Percentiles rank a stretch among this genome's conserved stretches.
Evolutionary conservation across 1,284 basidiomycete genomes (phyloP).

Genomic region (Irpex rosettiformis): DNA sequence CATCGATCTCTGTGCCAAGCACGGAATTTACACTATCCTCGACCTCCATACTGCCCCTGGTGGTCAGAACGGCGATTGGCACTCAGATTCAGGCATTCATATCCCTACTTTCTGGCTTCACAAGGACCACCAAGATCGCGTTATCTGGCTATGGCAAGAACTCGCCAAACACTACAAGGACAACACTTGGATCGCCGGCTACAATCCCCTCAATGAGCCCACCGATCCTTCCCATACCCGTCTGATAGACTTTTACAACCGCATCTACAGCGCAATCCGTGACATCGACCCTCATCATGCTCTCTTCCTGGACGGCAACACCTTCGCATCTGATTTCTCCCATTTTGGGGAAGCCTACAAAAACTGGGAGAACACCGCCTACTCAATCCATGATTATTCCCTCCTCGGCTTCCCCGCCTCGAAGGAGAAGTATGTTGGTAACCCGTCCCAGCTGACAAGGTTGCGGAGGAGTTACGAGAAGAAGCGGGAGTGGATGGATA

Average conservation of each 20-base stretch:
- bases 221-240: conserved; percentile 51
- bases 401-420: conserved; percentile 64
- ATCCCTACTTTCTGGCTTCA: conserved; percentile 67
- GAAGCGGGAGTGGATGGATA: conserved; percentile 69
- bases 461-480: conserved; percentile 56
- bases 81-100: conserved; percentile 50
- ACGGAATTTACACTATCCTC: conserved; percentile 59
- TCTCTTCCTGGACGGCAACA: conserved; percentile 72
- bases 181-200: conserved; percentile 60
- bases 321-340: conserved; percentile 73
- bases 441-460: conserved; percentile 46
- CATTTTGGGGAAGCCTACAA: conserved; percentile 53
- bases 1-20: conserved; percentile 53
- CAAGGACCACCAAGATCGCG: conserved; percentile 73
- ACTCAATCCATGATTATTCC: conserved; percentile 78
- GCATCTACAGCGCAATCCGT: conserved; percentile 59
- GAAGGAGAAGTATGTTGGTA: conserved; percentile 50
- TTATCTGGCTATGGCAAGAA: conserved; percentile 67
- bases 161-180: conserved; percentile 64
- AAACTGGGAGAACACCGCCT: conserved; percentile 58
- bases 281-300: conserved; percentile 62
- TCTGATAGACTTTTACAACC: conserved; percentile 61
- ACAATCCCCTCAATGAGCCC: conserved; percentile 78
- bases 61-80: conserved; percentile 61
- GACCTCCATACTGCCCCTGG: conserved; percentile 65